Evolutionary conservation across 306 rosid species (phyloP), one percentile per base, ranked within the genome.

Genomic region (Betula pendula): DNA sequence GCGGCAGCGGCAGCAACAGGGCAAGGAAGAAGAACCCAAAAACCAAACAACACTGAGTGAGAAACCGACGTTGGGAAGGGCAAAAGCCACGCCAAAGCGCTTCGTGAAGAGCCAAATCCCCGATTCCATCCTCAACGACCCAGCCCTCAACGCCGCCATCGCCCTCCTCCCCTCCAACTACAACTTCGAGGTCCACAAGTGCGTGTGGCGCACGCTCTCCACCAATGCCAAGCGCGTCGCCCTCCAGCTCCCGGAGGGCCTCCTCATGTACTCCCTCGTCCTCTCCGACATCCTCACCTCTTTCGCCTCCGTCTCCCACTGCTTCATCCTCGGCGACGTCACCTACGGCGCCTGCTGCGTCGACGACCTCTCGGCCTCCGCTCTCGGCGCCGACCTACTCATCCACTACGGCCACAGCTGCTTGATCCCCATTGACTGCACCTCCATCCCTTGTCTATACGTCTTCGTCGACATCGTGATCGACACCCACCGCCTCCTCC

Each of bases 391-490:
- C 17, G 86, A 87, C 50, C 86, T 84, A 11, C 83, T 87, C 47
- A 80, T 87, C 27, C 90, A 87, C 56, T 87, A 77, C 62, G 88
- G 90, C 72, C 90, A 87, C 72, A 87, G 90, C 83, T 94, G 98
- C 77, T 94, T 94, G 19, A 96, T 94, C 15, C 98, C 98, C 58
- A 89, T 94, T 31, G 86, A 92, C 59, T 82, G 87, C 70, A 89
- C 97, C 76, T 78, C 90, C 10, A 71, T 94, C 49, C 98, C 98
- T 8, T 94, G 97, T 71, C 95, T 94, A 43, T 94, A 94, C 42
- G 93, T 94, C 72, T 94, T 94, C 38, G 97, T 94, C 14, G 98
- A 94, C 59, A 92, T 94, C 80, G 82, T 88, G 20, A 88, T 94
- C 45, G 87, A 92, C 62, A 88, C 87, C 19, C 74, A 79, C 22